These are phyloP conservation scores for Lyophyllum shimeji DNA, from an alignment of 768 basidiomycete genomes.

Conservation along the genomic window DNA sequence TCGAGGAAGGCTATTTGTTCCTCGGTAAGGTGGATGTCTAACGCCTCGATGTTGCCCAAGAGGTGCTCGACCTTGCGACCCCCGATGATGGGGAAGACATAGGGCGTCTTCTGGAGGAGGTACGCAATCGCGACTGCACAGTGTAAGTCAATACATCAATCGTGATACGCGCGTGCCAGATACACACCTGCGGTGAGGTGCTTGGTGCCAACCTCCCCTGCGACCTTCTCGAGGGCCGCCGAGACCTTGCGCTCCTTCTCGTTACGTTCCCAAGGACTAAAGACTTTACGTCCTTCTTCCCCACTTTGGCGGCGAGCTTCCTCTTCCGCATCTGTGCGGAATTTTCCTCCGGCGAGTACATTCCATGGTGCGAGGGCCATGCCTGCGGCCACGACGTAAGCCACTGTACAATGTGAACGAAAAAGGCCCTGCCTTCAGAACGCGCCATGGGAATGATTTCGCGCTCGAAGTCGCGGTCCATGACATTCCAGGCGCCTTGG, in stretches of 20 bases:
- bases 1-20: conserved; percentile 49
- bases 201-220: conserved; percentile 37
- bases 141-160: conserved; percentile 7
- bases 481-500: conserved; percentile 12
- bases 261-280: conserved; percentile 42
- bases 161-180: not conserved
- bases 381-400: conserved; percentile 33
- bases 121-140: conserved; percentile 51
- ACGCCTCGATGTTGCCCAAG: conserved; percentile 46
- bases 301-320: conserved; percentile 24
- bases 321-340: conserved; percentile 53
- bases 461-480: conserved; percentile 15
- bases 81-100: conserved; percentile 51
- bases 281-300: conserved; percentile 37
- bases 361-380: conserved; percentile 35
- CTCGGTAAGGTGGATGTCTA: conserved; percentile 42
- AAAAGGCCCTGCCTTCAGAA: conserved; percentile 7
- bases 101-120: conserved; percentile 52
- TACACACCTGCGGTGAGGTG: conserved; percentile 26
- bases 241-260: conserved; percentile 42
- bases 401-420: conserved; percentile 12
- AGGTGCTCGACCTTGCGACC: conserved; percentile 54
- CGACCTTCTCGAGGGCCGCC: conserved; percentile 48
- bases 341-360: conserved; percentile 39
- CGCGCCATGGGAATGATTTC: conserved; percentile 17